Conservation (phyloP, 2,329 filamentous ascomycete species). For the Sporothrix pallida region DNA sequence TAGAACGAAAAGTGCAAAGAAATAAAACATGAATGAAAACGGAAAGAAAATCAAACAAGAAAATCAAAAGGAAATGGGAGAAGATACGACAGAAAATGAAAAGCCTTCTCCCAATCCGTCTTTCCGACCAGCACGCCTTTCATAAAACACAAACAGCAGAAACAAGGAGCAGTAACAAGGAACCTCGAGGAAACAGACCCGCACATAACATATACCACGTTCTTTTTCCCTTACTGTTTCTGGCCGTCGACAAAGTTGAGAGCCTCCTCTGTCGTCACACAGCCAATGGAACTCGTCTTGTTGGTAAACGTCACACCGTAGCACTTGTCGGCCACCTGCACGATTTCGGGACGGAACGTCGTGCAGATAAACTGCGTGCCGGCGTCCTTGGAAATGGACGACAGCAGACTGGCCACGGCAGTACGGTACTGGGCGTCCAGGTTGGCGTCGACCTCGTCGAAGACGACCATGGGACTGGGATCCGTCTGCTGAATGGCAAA, state of each 20-base stretch:
- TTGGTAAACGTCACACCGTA: slow-evolving; percentile 94
- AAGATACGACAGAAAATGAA: slow-evolving; percentile 3
- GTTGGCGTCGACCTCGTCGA: slow-evolving; percentile 98
- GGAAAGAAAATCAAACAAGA: neutral
- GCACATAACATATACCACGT: neutral
- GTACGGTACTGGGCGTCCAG: slow-evolving; percentile 97
- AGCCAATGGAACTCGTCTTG: slow-evolving; percentile 94
- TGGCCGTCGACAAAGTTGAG: slow-evolving; percentile 94
- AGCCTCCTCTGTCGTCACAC: slow-evolving; percentile 84
- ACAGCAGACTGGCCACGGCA: slow-evolving; percentile 86
- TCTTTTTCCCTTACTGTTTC: slow-evolving; percentile 42
- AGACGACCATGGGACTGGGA: slow-evolving; percentile 97
- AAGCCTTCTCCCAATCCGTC: slow-evolving; percentile 6
- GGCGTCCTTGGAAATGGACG: slow-evolving; percentile 73
- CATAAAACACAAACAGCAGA: slow-evolving; percentile 25
- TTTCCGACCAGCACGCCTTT: slow-evolving; percentile 33
- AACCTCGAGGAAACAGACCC: neutral
- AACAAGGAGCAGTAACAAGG: neutral
- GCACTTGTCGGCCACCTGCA: slow-evolving; percentile 94
- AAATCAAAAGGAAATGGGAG: neutral
- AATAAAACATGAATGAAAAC: neutral
- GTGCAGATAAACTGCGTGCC: slow-evolving; percentile 93
- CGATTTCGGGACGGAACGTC: slow-evolving; percentile 96
- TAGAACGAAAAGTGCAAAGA: neutral
- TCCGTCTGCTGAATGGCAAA: slow-evolving; percentile 99